These are phyloP conservation scores for Saturnispora bothae DNA, from an alignment of 805 yeast species.

Conservation along the genomic window DNA sequence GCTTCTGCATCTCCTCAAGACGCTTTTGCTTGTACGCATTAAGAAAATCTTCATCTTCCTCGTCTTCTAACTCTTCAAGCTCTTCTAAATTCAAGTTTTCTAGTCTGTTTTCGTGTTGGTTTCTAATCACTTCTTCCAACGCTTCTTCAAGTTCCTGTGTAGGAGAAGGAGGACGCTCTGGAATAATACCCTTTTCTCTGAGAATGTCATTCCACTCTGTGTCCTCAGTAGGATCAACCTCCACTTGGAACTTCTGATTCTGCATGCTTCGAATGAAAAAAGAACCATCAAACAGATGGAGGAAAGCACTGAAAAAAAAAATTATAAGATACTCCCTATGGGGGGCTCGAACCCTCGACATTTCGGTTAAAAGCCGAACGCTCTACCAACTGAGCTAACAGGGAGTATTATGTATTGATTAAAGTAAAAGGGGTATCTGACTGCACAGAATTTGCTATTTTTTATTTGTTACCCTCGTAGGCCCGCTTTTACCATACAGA, in stretches of 20 bases:
- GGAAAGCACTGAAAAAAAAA: neutral
- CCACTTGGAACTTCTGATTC: slow-evolving; percentile 62
- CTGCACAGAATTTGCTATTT: no score
- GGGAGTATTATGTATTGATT: slow-evolving; percentile 27
- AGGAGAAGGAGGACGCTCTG: slow-evolving; percentile 84
- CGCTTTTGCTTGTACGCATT: slow-evolving; percentile 68
- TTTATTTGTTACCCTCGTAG: no score
- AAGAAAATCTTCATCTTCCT: slow-evolving; percentile 86
- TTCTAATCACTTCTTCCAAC: slow-evolving; percentile 65
- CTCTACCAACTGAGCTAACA: slow-evolving; percentile 59
- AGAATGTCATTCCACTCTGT: slow-evolving; percentile 98
- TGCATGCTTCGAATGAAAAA: slow-evolving; percentile 2
- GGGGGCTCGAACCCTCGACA: slow-evolving; percentile 57
- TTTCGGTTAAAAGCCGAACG: slow-evolving; percentile 58
- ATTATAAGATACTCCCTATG: slow-evolving; percentile 32
- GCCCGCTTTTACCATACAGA: no score
- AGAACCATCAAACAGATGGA: neutral
- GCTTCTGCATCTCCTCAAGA: slow-evolving; percentile 56
- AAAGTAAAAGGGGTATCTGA: no score
- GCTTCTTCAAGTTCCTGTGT: slow-evolving; percentile 82
- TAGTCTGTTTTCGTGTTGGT: slow-evolving; percentile 73
- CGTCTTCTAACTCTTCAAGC: slow-evolving; percentile 80
- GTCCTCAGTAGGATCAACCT: slow-evolving; percentile 91
- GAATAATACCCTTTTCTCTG: slow-evolving; percentile 82
- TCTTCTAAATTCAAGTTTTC: slow-evolving; percentile 72